These are phyloP conservation scores for Wallacemonas rigidus DNA, from an alignment of 208 protist species.

Conservation along the genomic window DNA sequence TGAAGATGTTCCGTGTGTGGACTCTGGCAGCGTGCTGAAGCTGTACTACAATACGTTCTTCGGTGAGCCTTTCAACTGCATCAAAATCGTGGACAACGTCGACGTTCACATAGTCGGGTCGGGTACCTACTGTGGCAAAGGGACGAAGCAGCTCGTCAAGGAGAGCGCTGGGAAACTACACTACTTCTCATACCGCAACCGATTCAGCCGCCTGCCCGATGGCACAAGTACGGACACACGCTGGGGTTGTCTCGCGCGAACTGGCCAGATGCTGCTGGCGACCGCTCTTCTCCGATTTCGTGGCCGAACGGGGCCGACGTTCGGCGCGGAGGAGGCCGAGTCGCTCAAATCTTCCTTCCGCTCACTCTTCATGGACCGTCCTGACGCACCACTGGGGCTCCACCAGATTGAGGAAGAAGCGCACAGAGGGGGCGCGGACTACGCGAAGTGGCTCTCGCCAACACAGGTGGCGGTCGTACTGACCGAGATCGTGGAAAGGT, in stretches of 20 bases:
- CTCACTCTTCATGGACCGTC: constrained; percentile 57
- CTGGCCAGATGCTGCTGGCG: constrained; percentile 87
- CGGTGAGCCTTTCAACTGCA: constrained; percentile 1
- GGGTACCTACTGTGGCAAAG: constrained; percentile 34
- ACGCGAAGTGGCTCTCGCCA: constrained; percentile 60
- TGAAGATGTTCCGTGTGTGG: constrained; percentile 27
- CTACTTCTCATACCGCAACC: constrained; percentile 87
- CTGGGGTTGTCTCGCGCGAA: constrained; percentile 93
- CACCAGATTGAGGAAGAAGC: constrained; percentile 59
- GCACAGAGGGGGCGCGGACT: constrained; percentile 40
- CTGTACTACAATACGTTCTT: constrained; percentile 37
- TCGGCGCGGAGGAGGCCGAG: constrained; percentile 6
- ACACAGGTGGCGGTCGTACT: constrained; percentile 50
- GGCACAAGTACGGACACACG: constrained; percentile 71
- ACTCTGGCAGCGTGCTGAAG: constrained; percentile 42
- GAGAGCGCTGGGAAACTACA: constrained; percentile 39
- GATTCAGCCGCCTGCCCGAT: constrained; percentile 57
- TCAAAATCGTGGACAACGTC: constrained; percentile 20
- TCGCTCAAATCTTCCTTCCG: constrained; percentile 14
- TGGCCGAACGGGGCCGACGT: not conserved
- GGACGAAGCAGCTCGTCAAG: constrained; percentile 36
- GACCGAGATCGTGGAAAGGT: constrained; percentile 20
- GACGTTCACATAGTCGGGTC: constrained; percentile 38
- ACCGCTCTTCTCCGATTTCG: constrained; percentile 49
- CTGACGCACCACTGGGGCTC: constrained; percentile 67